These are phyloP conservation scores for Corynespora cassiicola DNA, from an alignment of 2,329 filamentous ascomycete species.

Conservation along the genomic window DNA sequence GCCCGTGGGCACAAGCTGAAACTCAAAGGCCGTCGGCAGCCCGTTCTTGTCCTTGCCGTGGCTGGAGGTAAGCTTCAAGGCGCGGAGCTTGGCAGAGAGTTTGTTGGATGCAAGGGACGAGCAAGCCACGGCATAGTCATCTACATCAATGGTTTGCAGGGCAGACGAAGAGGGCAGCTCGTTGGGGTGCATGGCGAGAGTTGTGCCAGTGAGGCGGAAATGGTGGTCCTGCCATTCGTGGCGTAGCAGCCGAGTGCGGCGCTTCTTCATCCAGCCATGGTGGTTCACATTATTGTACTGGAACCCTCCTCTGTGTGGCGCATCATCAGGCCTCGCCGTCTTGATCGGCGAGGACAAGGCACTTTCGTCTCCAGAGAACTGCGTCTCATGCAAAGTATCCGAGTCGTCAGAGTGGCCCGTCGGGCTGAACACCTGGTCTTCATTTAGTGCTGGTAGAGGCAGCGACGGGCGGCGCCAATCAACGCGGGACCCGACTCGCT, in stretches of 20 bases:
- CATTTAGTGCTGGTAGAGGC: slow-evolving; percentile 72
- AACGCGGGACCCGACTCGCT: slow-evolving; percentile 52
- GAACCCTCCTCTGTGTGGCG: slow-evolving; percentile 44
- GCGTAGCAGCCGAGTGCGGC: slow-evolving; percentile 84
- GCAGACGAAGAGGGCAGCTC: slow-evolving; percentile 64
- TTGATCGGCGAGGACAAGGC: slow-evolving; percentile 42
- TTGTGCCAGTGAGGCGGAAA: slow-evolving; percentile 75
- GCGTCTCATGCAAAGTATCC: slow-evolving; percentile 40
- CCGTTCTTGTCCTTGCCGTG: slow-evolving; percentile 63
- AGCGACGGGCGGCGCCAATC: slow-evolving; percentile 70
- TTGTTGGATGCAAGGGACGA: slow-evolving; percentile 80
- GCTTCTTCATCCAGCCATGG: slow-evolving; percentile 92
- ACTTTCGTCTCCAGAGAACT: slow-evolving; percentile 39
- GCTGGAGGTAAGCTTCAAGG: slow-evolving; percentile 63
- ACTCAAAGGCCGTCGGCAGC: slow-evolving; percentile 73
- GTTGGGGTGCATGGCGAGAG: slow-evolving; percentile 70
- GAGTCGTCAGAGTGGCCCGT: slow-evolving; percentile 34
- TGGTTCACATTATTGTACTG: slow-evolving; percentile 65
- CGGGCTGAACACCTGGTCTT: slow-evolving; percentile 61
- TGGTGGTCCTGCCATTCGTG: slow-evolving; percentile 95
- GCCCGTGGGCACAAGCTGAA: slow-evolving; percentile 81
- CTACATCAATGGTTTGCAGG: slow-evolving; percentile 82
- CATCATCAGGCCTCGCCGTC: slow-evolving; percentile 34
- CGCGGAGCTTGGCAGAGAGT: slow-evolving; percentile 85
- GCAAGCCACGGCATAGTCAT: slow-evolving; percentile 88